Conservation (phyloP, 1,284 basidiomycete genomes). For the Cutaneotrichosporon daszewskae region DNA sequence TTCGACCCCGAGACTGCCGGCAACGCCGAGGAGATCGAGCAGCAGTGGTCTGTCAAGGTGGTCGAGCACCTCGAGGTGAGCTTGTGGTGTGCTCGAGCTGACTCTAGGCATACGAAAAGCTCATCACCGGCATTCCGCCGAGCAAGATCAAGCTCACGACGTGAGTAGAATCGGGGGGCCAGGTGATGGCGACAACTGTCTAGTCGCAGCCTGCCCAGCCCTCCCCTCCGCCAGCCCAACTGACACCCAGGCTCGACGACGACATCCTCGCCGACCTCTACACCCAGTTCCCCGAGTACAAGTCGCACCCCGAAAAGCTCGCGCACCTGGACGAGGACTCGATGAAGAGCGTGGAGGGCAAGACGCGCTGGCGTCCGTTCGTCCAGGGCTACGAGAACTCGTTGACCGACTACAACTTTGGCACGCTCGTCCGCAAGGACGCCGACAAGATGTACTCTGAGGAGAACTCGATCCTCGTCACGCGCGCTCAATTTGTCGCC, state of each 20-base stretch:
- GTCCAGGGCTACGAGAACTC: constrained; percentile 72
- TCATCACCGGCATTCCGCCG: constrained; percentile 76
- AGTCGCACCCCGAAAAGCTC: constrained; percentile 58
- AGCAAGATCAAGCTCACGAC: constrained; percentile 72
- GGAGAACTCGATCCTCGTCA: constrained; percentile 91
- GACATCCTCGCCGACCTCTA: constrained; percentile 79
- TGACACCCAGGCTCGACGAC: constrained; percentile 67
- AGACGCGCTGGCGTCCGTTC: constrained; percentile 87
- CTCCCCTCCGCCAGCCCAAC: too few species aligned
- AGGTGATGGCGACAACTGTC: neutral
- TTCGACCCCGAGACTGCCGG: constrained; percentile 83
- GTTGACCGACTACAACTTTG: constrained; percentile 94
- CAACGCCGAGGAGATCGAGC: constrained; percentile 91
- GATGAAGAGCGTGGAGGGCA: constrained; percentile 88
- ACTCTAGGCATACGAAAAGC: constrained; percentile 97
- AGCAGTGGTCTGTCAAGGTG: constrained; percentile 86
- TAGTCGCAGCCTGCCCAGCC: too few species aligned
- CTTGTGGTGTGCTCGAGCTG: constrained; percentile 56
- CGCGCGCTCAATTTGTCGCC: constrained; percentile 72
- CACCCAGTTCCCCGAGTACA: constrained; percentile 76
- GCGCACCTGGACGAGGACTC: constrained; percentile 79
- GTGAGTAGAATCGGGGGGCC: constrained; percentile 57
- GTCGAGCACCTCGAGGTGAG: constrained; percentile 95
- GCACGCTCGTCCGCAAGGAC: constrained; percentile 84
- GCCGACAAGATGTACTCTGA: constrained; percentile 79